Evolutionary conservation across 2,329 filamentous ascomycete genomes (phyloP).

Genomic region (Venturia nashicola): DNA sequence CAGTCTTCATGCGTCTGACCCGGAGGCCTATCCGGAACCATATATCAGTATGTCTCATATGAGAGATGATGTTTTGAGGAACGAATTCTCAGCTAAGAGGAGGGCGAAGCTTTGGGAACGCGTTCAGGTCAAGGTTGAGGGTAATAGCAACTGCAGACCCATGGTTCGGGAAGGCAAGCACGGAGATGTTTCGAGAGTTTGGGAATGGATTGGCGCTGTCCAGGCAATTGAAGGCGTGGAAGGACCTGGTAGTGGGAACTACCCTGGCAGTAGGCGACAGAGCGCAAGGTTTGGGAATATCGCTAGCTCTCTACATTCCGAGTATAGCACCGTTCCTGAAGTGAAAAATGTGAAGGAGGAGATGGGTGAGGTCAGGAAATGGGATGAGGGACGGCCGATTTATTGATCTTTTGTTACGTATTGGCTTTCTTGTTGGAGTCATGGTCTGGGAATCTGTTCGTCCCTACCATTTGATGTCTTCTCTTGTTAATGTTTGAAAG

Average conservation of each 20-base stretch:
- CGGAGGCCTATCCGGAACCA: conserved; percentile 52
- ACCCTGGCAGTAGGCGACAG: not conserved
- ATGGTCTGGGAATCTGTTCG: not conserved
- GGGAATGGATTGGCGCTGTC: conserved; percentile 57
- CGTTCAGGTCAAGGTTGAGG: conserved; percentile 76
- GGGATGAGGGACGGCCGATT: conserved; percentile 36
- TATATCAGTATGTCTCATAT: conserved; percentile 83
- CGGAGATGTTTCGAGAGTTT: conserved; percentile 46
- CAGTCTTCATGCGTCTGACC: conserved; percentile 57
- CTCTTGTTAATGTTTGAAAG: not conserved
- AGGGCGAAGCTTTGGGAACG: conserved; percentile 74
- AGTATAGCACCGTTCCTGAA: conserved; percentile 19
- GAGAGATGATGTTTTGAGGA: conserved; percentile 77
- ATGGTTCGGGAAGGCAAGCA: conserved; percentile 52
- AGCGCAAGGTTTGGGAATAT: not conserved
- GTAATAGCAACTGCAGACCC: conserved; percentile 81
- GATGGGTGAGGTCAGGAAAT: conserved; percentile 25
- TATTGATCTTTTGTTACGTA: conserved; percentile 22
- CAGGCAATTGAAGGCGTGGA: conserved; percentile 30
- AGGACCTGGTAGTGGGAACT: conserved; percentile 11
- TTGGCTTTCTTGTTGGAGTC: not conserved
- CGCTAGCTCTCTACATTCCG: conserved; percentile 15
- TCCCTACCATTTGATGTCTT: conserved; percentile 11
- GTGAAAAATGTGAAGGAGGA: conserved; percentile 16
- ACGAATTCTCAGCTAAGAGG: conserved; percentile 63